Percentiles rank a stretch among this genome's conserved stretches.
Evolutionary conservation across 176 grass and related monocot species (phyloP).

Genomic region (Phoenix dactylifera): DNA sequence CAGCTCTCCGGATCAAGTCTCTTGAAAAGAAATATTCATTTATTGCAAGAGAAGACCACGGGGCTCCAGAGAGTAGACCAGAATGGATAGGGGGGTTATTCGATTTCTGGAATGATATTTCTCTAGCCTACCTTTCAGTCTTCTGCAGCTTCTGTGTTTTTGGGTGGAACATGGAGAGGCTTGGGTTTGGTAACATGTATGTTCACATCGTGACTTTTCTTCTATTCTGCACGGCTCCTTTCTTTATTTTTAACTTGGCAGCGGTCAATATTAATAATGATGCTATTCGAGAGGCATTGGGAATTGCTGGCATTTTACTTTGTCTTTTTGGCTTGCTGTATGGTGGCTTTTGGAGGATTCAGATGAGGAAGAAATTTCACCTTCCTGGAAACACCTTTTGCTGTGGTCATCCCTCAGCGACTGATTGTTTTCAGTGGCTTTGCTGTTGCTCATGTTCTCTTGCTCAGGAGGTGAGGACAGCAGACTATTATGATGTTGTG

Average conservation of each 20-base stretch:
- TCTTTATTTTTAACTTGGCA: constrained; percentile 4
- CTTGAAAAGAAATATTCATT: constrained; percentile 50
- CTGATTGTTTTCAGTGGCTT: constrained; percentile 3
- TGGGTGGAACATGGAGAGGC: constrained; percentile 20
- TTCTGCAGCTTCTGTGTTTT: constrained; percentile 19
- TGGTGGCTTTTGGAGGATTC: constrained; percentile 13
- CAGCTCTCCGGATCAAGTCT: constrained; percentile 5
- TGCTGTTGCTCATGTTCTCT: constrained; percentile 8
- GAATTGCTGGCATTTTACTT: background rate
- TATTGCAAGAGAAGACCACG: background rate
- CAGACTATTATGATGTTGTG: background rate
- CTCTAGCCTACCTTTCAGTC: background rate
- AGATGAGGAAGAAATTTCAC: constrained; percentile 2
- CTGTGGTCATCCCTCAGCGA: background rate
- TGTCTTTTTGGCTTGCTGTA: constrained; percentile 10
- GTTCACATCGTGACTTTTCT: constrained; percentile 7
- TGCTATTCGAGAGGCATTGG: background rate
- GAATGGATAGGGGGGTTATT: constrained; percentile 5
- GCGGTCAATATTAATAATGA: constrained; percentile 1
- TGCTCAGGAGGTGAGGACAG: constrained; percentile 11
- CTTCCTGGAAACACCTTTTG: background rate
- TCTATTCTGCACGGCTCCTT: constrained; percentile 7
- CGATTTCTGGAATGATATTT: constrained; percentile 1
- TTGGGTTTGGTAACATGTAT: constrained; percentile 17
- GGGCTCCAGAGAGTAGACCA: background rate